Evolutionary conservation across 306 rosid genomes (phyloP).

Genomic region (Prosopis cineraria): DNA sequence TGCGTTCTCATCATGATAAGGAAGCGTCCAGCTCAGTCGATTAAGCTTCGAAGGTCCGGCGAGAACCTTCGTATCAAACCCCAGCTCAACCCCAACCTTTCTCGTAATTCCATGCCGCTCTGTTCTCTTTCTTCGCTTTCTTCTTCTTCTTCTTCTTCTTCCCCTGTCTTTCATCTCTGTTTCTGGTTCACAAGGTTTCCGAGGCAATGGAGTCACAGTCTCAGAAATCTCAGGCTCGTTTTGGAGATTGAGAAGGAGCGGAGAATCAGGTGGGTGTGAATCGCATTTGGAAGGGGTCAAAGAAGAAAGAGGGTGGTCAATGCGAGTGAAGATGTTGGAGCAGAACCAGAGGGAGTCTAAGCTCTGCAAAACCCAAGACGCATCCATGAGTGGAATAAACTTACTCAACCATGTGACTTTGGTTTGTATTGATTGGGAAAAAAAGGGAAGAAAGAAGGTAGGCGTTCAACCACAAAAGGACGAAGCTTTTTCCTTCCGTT

Average conservation of each 20-base stretch:
- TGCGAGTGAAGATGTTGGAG: slow-evolving; percentile 42
- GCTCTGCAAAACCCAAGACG: slow-evolving; percentile 43
- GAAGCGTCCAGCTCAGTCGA: slow-evolving; percentile 35
- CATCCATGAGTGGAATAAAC: slow-evolving; percentile 40
- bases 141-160: slow-evolving; percentile 12
- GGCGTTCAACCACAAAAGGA: background rate
- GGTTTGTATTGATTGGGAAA: background rate
- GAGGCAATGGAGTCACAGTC: background rate
- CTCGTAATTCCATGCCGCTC: slow-evolving; percentile 4
- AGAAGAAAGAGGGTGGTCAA: background rate
- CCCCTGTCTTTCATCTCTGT: slow-evolving; percentile 29
- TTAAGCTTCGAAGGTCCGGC: background rate
- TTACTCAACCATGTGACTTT: slow-evolving; percentile 6
- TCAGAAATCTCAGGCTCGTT: slow-evolving; percentile 5
- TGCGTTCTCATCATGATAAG: slow-evolving; percentile 52
- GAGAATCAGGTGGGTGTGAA: slow-evolving; percentile 23
- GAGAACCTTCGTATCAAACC: background rate
- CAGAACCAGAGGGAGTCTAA: slow-evolving; percentile 74
- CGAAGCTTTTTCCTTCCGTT: background rate
- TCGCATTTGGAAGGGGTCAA: slow-evolving; percentile 8
- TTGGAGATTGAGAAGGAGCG: slow-evolving; percentile 10
- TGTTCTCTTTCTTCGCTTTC: slow-evolving; percentile 24
- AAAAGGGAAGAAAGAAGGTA: background rate
- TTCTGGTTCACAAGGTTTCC: slow-evolving; percentile 21
- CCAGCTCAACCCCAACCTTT: slow-evolving; percentile 39